These are phyloP conservation scores for Penicillium crustosum DNA, from an alignment of 2,329 filamentous ascomycete species.

Conservation along the genomic window DNA sequence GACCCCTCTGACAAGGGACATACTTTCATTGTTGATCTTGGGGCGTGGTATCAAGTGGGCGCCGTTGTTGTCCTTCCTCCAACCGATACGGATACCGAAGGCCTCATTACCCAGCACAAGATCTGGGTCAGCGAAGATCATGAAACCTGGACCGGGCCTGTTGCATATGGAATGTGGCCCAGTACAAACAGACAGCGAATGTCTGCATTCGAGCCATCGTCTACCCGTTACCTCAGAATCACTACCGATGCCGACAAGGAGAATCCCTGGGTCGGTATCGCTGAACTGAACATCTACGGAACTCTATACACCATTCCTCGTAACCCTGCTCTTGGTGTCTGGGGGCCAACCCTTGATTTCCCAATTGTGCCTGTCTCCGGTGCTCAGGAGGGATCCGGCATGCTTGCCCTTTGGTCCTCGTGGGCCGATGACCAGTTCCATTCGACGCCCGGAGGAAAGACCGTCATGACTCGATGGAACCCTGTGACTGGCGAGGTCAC, in stretches of 20 bases:
- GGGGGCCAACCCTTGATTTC: slow-evolving; percentile 30
- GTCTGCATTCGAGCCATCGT: slow-evolving; percentile 9
- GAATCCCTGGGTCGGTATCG: slow-evolving; percentile 7
- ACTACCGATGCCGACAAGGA: background rate
- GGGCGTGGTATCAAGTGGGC: slow-evolving; percentile 7
- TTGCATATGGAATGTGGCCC: slow-evolving; percentile 16
- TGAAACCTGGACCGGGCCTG: slow-evolving; percentile 5
- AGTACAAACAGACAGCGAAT: slow-evolving; percentile 7
- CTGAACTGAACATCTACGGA: slow-evolving; percentile 12
- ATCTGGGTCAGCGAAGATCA: slow-evolving; percentile 8
- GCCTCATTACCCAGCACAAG: slow-evolving; percentile 13
- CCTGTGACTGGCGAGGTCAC: slow-evolving; percentile 8
- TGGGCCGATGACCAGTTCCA: slow-evolving; percentile 20
- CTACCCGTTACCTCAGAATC: slow-evolving; percentile 10
- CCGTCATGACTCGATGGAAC: slow-evolving; percentile 19
- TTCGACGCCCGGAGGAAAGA: slow-evolving; percentile 16
- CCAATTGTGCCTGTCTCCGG: slow-evolving; percentile 28
- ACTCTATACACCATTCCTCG: slow-evolving; percentile 12
- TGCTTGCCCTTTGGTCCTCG: slow-evolving; percentile 21
- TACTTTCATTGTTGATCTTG: slow-evolving; percentile 5
- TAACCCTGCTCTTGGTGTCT: slow-evolving; percentile 22
- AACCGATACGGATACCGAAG: background rate
- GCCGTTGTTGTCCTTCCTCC: slow-evolving; percentile 9
- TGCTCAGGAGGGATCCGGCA: slow-evolving; percentile 21
- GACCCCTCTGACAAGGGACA: slow-evolving; percentile 6